Evolutionary conservation across 2,329 filamentous ascomycete species (phyloP).

Genomic region (Apiospora phragmitis): DNA sequence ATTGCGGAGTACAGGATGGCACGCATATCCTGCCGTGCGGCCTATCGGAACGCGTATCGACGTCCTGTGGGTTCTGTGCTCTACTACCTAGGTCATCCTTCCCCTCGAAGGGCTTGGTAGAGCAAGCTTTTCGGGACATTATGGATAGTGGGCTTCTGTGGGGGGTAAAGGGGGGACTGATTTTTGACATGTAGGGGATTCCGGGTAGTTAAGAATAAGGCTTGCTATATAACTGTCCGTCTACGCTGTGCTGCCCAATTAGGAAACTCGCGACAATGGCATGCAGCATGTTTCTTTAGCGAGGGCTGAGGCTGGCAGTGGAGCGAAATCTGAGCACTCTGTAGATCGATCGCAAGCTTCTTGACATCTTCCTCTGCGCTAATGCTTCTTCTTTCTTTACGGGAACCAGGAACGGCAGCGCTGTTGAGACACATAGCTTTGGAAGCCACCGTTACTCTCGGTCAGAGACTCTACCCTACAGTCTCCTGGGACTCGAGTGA

Average conservation of each 20-base stretch:
- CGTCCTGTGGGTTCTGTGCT: not conserved
- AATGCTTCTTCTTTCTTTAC: not conserved
- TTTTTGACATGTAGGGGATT: not conserved
- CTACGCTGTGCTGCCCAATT: too few species aligned
- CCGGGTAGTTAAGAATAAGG: not conserved
- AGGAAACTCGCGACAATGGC: too few species aligned
- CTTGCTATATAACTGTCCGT: not conserved
- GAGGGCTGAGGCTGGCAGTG: not conserved
- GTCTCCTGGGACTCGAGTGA: too few species aligned
- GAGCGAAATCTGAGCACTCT: not conserved
- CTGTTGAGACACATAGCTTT: not conserved
- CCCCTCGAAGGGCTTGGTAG: not conserved
- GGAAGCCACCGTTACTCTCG: not conserved
- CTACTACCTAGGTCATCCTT: not conserved
- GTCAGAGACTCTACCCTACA: not conserved
- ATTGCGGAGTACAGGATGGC: not conserved
- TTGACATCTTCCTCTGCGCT: not conserved
- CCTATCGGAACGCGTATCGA: not conserved
- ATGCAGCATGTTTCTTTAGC: too few species aligned
- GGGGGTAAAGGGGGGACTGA: not conserved
- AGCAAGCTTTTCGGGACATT: not conserved
- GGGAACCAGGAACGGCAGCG: not conserved
- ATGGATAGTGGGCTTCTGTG: not conserved
- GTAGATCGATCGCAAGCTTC: not conserved
- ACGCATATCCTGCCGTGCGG: not conserved